Conservation (phyloP, 129 eudicot species). For the Chrysanthemum seticuspe region DNA sequence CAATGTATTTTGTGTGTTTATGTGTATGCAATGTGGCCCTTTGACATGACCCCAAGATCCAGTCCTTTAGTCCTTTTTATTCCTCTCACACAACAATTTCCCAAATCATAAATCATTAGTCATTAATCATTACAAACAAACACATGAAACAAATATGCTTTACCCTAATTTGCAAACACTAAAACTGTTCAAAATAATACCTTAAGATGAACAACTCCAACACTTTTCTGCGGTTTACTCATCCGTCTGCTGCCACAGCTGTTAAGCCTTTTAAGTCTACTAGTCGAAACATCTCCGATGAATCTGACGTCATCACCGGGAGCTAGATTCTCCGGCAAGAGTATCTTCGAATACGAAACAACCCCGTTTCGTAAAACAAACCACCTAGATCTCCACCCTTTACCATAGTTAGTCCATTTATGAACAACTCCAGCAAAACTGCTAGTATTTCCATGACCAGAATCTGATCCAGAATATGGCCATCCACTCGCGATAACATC, state of each 20-base stretch:
- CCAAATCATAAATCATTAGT: neutral
- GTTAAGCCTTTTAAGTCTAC: constrained; percentile 33
- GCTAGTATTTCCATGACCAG: constrained; percentile 27
- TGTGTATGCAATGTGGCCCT: constrained; percentile 43
- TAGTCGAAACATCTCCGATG: constrained; percentile 56
- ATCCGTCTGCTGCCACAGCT: constrained; percentile 27
- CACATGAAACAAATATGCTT: neutral
- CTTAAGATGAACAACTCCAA: constrained; percentile 74
- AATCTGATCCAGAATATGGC: constrained; percentile 59
- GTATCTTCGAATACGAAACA: constrained; percentile 67
- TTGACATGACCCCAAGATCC: constrained; percentile 76
- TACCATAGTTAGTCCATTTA: constrained; percentile 92
- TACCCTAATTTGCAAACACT: too few relatives aligned
- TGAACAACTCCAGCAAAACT: constrained; percentile 72
- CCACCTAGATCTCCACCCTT: constrained; percentile 98
- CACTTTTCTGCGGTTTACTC: constrained; percentile 39
- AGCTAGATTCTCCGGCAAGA: constrained; percentile 41
- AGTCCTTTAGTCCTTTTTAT: constrained; percentile 27
- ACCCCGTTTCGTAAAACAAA: constrained; percentile 70
- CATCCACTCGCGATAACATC: constrained; percentile 51
- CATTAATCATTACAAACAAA: too few relatives aligned
- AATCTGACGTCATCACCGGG: constrained; percentile 59
- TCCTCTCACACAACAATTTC: neutral
- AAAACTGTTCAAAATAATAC: constrained; percentile 20
- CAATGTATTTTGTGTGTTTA: neutral